Conservation (phyloP, 1,139 yeast genomes). For the Eremothecium cymbalariae region DNA sequence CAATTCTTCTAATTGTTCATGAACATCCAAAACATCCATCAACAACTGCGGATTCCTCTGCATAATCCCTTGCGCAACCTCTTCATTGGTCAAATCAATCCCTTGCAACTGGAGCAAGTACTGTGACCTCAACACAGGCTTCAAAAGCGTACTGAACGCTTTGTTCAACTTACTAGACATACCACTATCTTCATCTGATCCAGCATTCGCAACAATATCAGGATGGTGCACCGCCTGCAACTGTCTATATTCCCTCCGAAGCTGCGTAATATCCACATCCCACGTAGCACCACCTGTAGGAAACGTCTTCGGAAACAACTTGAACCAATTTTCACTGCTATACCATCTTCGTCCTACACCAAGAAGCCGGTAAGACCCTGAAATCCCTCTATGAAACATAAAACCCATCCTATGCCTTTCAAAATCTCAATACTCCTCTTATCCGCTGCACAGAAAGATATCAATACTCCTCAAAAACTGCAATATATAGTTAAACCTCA, state of each 20-base stretch:
- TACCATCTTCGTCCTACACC: too few species aligned
- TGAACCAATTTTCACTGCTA: conserved; percentile 41
- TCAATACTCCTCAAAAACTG: too few species aligned
- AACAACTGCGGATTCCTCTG: conserved; percentile 50
- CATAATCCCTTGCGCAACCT: conserved; percentile 22
- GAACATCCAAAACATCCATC: conserved; percentile 71
- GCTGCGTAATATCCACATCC: conserved; percentile 42
- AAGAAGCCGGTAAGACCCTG: too few species aligned
- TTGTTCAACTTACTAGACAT: conserved; percentile 48
- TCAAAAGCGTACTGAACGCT: conserved; percentile 62
- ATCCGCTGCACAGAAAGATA: too few species aligned
- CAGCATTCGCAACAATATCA: conserved; percentile 44
- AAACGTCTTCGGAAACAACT: conserved; percentile 67
- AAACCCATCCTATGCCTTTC: too few species aligned
- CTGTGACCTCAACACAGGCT: conserved; percentile 65
- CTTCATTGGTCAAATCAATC: conserved; percentile 39
- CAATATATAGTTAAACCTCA: too few species aligned
- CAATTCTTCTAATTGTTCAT: conserved; percentile 66
- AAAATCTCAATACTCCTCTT: too few species aligned
- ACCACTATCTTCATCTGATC: conserved; percentile 12
- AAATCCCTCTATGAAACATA: too few species aligned
- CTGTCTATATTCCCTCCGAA: conserved; percentile 66
- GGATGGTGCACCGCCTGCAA: conserved; percentile 79
- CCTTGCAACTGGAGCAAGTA: conserved; percentile 41
- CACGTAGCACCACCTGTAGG: conserved; percentile 65